Evolutionary conservation across 257 asterid genomes (phyloP), one percentile per base, ranked within the genome.

Genomic region (Fraxinus cuspidata): DNA sequence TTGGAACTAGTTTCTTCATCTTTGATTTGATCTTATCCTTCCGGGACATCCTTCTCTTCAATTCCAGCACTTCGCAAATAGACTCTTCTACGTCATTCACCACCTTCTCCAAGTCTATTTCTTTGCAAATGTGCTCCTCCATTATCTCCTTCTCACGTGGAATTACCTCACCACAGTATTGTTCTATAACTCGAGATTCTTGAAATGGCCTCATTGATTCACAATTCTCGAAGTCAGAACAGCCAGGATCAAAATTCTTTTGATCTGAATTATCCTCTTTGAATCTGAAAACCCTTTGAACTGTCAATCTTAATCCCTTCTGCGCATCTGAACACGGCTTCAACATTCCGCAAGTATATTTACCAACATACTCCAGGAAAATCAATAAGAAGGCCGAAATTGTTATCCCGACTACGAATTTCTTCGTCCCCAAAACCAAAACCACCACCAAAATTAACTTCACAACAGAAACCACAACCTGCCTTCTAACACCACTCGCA

Each of bases 341-440:
- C 71, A 66, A 63, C 76, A 71, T 67, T 21, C 56, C 42, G 68
- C 56, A 16, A 7, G 71, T 32, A 38, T 63, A 77, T 72, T 84
- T 82, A 60, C 86, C 89, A 5, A 73, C 79, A 79, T 47, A 87
- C 63, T 94, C 98, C 27, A 90, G 60, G 82, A 91, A 81, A 37
- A 85, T 78, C 64, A 94, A 71, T 80, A 89, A 51, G 69, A 87
- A 85, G 0, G 97, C 90, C 34, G 97, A 91, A 81, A 92, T 23
- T 3, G 97, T 92, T 63, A 94, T 78, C 77, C 95, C 97, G 11
- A 90, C 73, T 0, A 91, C 83, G 32, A 94, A 79, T 53, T 87
- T 89, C 85, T 89, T 87, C 0, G 91, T 72, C 58, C 90, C 87
- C 82, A 89, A 81, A 19, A 87, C 92, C 84, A 94, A 75, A 84